phyloP scores from a whole-genome alignment of 495 filamentous ascomycete species.

The Xylaria intraflava region DNA sequence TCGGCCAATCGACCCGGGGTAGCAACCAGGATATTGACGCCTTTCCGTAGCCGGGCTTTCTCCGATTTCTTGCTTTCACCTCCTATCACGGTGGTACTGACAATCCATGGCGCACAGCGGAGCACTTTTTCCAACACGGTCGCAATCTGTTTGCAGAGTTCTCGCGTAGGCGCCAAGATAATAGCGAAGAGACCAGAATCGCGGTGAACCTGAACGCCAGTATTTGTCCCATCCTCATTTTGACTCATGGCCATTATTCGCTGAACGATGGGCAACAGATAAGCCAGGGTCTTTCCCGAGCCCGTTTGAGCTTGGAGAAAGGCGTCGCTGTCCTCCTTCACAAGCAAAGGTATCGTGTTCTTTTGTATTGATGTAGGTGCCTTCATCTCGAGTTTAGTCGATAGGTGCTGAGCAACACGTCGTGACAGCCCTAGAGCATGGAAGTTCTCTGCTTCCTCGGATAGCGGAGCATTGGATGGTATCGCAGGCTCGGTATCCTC shows the following conservation, averaged over 20 bases:
- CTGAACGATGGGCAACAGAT: conserved; percentile 85
- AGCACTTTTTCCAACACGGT: conserved; percentile 74
- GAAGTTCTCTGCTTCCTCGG: conserved; percentile 75
- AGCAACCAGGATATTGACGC: conserved; percentile 89
- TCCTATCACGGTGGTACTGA: conserved; percentile 85
- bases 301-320: conserved; percentile 97
- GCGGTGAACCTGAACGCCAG: conserved; percentile 53
- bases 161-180: conserved; percentile 83
- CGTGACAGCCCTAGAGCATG: conserved; percentile 72
- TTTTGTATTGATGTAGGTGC: conserved; percentile 93
- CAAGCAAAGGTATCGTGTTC: conserved; percentile 67
- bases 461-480: conserved; percentile 95
- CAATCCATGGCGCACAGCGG: conserved; percentile 79
- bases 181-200: conserved; percentile 90
- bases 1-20: conserved; percentile 87
- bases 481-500: conserved; percentile 49
- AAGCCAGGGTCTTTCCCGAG: conserved; percentile 93
- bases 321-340: conserved; percentile 80
- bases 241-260: conserved; percentile 70
- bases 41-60: conserved; percentile 86
- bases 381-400: conserved; percentile 79
- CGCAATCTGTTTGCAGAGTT: conserved; percentile 88
- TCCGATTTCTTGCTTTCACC: conserved; percentile 97
- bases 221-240: conserved; percentile 38
- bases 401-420: conserved; percentile 70